These are phyloP conservation scores for Westerdykella sp. DNA, from an alignment of 2,329 filamentous ascomycete species.

Conservation along the genomic window DNA sequence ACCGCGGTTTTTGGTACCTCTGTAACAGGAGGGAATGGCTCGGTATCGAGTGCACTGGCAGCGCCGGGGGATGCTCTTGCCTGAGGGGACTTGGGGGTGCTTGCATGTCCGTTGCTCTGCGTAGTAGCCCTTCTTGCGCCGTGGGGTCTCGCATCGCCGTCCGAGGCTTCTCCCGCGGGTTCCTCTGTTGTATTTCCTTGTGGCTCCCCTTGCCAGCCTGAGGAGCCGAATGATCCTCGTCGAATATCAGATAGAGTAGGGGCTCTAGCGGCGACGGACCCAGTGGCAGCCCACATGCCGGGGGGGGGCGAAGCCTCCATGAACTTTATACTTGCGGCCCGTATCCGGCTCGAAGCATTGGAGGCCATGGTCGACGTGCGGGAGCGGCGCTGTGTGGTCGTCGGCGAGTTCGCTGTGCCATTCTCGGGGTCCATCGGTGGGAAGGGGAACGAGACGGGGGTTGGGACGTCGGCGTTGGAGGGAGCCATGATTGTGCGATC, in stretches of 20 bases:
- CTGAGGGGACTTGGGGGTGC: not conserved
- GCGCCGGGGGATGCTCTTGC: no score
- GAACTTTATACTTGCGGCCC: conserved; percentile 32
- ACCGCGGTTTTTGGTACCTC: conserved; percentile 18
- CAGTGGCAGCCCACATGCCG: conserved; percentile 44
- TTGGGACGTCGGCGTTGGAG: conserved; percentile 14
- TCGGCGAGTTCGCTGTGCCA: conserved; percentile 12
- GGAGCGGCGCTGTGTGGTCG: conserved; percentile 9
- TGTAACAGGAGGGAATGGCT: conserved; percentile 27
- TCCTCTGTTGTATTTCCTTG: conserved; percentile 19
- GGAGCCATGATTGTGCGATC: conserved; percentile 15
- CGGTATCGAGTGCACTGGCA: not conserved
- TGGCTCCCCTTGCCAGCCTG: conserved; percentile 29
- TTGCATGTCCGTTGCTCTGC: conserved; percentile 2
- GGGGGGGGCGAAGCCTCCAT: conserved; percentile 36
- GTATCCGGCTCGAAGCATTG: conserved; percentile 20
- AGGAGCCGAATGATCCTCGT: conserved; percentile 28
- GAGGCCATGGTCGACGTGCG: conserved; percentile 32
- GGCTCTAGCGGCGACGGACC: conserved; percentile 36
- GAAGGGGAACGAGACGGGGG: conserved; percentile 20
- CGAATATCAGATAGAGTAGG: conserved; percentile 42
- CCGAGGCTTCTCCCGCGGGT: conserved; percentile 2
- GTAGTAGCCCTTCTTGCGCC: conserved; percentile 6
- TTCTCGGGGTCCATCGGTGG: conserved; percentile 16
- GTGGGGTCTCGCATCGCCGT: conserved; percentile 15